Conservation (phyloP, 2,329 filamentous ascomycete species). For the Sordariomycetes sp. region DNA sequence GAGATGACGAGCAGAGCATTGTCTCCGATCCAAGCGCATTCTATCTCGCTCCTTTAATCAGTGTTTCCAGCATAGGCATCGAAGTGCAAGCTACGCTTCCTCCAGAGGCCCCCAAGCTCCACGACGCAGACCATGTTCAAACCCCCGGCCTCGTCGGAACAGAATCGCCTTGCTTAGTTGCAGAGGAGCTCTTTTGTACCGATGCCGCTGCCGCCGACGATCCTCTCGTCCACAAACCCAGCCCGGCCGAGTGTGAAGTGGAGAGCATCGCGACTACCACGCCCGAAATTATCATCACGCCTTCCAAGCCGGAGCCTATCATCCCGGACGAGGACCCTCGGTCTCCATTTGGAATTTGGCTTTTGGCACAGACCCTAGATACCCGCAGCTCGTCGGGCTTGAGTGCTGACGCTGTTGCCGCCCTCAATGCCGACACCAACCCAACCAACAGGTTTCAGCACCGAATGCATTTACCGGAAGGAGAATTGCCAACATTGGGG, state of each 20-base stretch:
- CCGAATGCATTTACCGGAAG: not conserved
- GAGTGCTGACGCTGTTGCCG: not conserved
- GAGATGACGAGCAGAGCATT: not conserved
- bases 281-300: not conserved
- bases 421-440: not conserved
- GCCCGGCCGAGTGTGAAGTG: not conserved
- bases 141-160: not conserved
- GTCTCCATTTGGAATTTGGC: not conserved
- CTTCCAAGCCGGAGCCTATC: not conserved
- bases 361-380: not conserved
- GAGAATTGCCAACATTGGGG: not conserved
- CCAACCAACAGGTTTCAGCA: not conserved
- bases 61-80: not conserved
- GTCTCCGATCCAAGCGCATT: not conserved
- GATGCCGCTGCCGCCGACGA: not conserved
- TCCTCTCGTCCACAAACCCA: not conserved
- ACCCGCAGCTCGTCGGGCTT: not conserved
- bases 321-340: not conserved
- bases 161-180: not conserved
- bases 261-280: not conserved
- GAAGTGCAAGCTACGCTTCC: not conserved
- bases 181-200: not conserved
- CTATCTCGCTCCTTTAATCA: not conserved
- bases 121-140: not conserved
- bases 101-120: not conserved